Base-by-base conservation (phyloP, 176 grass and related monocot genomes). In the Thinopyrum elongatum region DNA sequence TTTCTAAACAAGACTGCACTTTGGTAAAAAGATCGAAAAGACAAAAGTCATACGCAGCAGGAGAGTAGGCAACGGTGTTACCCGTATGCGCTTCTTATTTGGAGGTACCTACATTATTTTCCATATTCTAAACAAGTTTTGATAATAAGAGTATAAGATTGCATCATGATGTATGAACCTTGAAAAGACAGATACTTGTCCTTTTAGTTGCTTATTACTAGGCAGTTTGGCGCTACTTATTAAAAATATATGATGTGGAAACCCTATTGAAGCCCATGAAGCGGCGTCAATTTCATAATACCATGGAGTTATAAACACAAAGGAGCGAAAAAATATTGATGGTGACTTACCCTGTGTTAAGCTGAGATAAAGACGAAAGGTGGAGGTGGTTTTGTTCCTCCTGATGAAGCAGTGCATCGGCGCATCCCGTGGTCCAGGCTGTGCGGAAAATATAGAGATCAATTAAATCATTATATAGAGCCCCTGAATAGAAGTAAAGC, bases 401-500 rank as follows among this genome's bases (percentile, higher is more conserved):
- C 63, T 91, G 70, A 98, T 98, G 72, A 98, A 95, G 84, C 96
- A 98, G 33, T 95, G 96, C 83, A 98, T 92, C 58, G 94, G 91
- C 39, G 74, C 85, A 92, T 94, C 92, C 33, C 81, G 92, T 10
- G 93, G 93, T 66, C 93, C 93, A 67, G 96, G 86, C 96, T 98
- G 90, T 70, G 62, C 26, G 78, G 72, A 61, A 49, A 65, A 88
- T 16, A 38, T 17, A 31, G 4, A 53, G 1, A 33, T 70, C 29
- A 42, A 78, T 38, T 47, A 64, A 63, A 79, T 88, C 16, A 22
- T 53, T 28, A 72, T 33, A 22, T 30, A 22, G 51, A 62, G 23
- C 30, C 9, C 69, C 3, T 13, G 41, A 33, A 66, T 1, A 84
- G 28, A 33, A 63, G 59, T 73, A 14, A 87, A 84, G 59, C 34